Base-by-base conservation (phyloP, 306 rosid genomes). In the Mimosa bimucronata region DNA sequence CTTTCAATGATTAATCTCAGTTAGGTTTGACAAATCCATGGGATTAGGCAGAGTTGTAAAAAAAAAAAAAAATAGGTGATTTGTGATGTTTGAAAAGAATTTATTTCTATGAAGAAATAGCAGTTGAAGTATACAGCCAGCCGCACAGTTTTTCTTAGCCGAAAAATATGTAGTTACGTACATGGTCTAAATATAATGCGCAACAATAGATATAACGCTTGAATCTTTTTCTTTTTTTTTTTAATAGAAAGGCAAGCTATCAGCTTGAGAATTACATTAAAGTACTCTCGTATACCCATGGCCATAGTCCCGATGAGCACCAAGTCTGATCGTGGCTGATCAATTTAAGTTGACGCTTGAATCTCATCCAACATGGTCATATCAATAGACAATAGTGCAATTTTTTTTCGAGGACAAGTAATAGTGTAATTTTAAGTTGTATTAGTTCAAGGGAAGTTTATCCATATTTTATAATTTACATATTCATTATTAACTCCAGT, bases 1-100 rank as follows among this genome's bases (percentile, higher is more conserved):
- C 58, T 86, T 86, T 73, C 85, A 81, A 82, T 82, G 84, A 83
- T 73, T 58, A 76, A 60, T 52, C 69, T 64, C 41, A 45, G 62
- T 55, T 55, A 21, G 28, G 28, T 21, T 55, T 55, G 26, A 0
- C 5, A 55, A 9, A 55, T 55, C 21, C 28, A n/a, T 3, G 62
- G 21, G 28, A n/a, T 21, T 8, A 19, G 62, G 9, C 62, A 55
- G 21, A 2, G 2, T 55, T 21, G 28, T 55, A n/a, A n/a, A n/a
- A n/a, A n/a, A n/a, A n/a, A n/a, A n/a, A 1, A 21, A 55, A 55
- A 2, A 55, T 9, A 55, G 13, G 13, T 55, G 62, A 53, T n/a
- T n/a, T 55, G 13, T 55, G 13, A 55, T 52, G 28, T 21, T 55
- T 55, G 13, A 12, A 55, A 21, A 21, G 62, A 21, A 28, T 55